Base-by-base conservation (phyloP, 805 yeast species). In the Monosporozyma yasuniensis region DNA sequence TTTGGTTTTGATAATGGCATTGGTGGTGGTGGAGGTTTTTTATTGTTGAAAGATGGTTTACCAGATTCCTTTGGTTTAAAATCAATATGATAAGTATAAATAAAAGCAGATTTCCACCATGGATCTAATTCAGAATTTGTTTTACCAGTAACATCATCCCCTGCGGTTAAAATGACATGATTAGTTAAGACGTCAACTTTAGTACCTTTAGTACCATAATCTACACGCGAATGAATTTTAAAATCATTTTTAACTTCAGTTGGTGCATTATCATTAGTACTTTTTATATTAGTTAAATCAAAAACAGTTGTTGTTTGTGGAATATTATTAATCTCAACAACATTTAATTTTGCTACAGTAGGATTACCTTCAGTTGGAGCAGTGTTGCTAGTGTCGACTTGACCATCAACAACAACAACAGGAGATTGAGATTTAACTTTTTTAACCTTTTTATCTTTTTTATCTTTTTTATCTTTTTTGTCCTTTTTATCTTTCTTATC, bases 141-240 rank as follows among this genome's bases (percentile, higher is more conserved):
- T 14, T 22, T 42, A 8, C 42, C 47, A 21, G 50, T 43, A 19
- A 45, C 51, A 49, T 56, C 60, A 44, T 55, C 56, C 34, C 58
- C 61, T 1, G 46, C 18, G 16, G 56, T 23, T 37, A 56, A 35
- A 7, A 54, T 9, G 27, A 54, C 37, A 44, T 58, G 60, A 32
- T 58, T 58, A 9, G 60, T 58, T 35, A 55, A 46, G 21, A 58
- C 56, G 34, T 58, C 61, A 7, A 58, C 60, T 16, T 50, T 48
- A 11, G 59, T 55, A 49, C 61, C 61, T 21, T 51, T 55, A n/a
- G 60, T 51, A 50, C 60, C 61, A 35, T 58, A 58, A 39, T 58
- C 61, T 4, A 50, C 37, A 46, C 61, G 52, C 7, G 44, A 39
- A 28, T 46, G 55, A 21, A 56, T 42, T 18, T 54, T 51, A n/a